Base-by-base conservation (phyloP, 1,284 basidiomycete species). In the Thecaphora frezii region DNA sequence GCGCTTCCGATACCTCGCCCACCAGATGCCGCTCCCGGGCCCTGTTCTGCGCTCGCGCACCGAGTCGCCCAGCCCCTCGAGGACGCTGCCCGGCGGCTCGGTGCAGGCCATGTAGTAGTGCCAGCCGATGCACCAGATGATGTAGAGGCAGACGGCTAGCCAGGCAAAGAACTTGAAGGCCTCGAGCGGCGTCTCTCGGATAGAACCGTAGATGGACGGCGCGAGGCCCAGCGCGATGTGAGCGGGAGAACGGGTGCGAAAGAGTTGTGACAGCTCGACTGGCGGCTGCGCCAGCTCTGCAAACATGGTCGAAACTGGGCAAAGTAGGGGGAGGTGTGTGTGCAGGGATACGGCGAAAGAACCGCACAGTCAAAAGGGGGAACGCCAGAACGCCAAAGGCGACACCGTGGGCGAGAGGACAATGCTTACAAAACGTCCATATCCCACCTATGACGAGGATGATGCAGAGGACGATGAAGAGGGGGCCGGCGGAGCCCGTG, bases 91-190 rank as follows among this genome's bases (percentile, higher is more conserved):
- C 5, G 74, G 69, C n/a, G 84, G 79, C 1, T 90, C 83, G 2
- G 87, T 89, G 70, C 89, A 89, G 39, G 86, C 91, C 71, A 88
- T 87, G 77, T 87, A 93, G 80, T 96, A 96, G 75, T 94, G 89
- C 64, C 82, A 83, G 69, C 86, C 85, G 46, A 94, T 81, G 80
- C 93, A 94, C 54, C 86, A 60, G 2, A 88, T 86, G 63, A 93
- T 86, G 53, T 92, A 83, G 16, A 86, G 47, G 81, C 90, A 91
- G 44, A 86, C 69, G 0, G 88, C 86, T 8, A 85, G 38, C 36
- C 58, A 52, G 30, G 47, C 42, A 33, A 69, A 54, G 55, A 68
- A 74, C 19, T 56, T 45, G 10, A 73, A 36, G n/a, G 58, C 56
- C 5, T 46, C 40, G 22, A 46, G 19, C 4, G 72, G 59, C 23